Conservation (phyloP, 202 grass and related monocot species). For the Brachypodium distachyon region DNA sequence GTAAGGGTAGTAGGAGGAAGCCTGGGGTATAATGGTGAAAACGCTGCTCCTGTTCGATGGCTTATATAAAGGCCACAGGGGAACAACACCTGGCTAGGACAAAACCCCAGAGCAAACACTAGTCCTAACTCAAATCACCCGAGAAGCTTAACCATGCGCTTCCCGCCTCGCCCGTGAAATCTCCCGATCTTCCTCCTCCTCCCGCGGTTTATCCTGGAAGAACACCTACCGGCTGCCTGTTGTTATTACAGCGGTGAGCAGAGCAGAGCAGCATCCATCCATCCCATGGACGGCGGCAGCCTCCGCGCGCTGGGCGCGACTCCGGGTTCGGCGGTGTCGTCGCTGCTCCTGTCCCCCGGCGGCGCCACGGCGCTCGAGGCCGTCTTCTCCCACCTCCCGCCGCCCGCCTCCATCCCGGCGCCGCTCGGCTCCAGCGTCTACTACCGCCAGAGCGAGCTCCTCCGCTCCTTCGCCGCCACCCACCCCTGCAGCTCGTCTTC, state of each 20-base stretch:
- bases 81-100: neutral
- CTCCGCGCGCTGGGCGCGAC: slow-evolving; percentile 35
- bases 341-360: slow-evolving; percentile 53
- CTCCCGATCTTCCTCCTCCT: neutral
- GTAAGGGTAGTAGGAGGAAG: no score
- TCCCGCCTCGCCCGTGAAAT: slow-evolving; percentile 16
- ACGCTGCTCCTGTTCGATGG: neutral
- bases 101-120: neutral
- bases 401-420: slow-evolving; percentile 23
- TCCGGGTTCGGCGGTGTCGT: slow-evolving; percentile 50
- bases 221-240: no score
- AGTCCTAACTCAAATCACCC: neutral
- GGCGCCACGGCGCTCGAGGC: slow-evolving; percentile 60
- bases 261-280: neutral
- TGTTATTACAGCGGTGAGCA: no score
- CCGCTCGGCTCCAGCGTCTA: slow-evolving; percentile 85
- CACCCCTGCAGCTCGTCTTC: neutral
- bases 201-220: no score
- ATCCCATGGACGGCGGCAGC: slow-evolving; percentile 64
- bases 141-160: slow-evolving; percentile 14
- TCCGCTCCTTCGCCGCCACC: slow-evolving; percentile 43
- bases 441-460: slow-evolving; percentile 79
- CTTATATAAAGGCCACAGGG: slow-evolving; percentile 28
- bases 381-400: slow-evolving; percentile 70
- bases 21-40: slow-evolving; percentile 7